Evolutionary conservation across 768 basidiomycete species (phyloP).

Genomic region (Boletus speciosus): DNA sequence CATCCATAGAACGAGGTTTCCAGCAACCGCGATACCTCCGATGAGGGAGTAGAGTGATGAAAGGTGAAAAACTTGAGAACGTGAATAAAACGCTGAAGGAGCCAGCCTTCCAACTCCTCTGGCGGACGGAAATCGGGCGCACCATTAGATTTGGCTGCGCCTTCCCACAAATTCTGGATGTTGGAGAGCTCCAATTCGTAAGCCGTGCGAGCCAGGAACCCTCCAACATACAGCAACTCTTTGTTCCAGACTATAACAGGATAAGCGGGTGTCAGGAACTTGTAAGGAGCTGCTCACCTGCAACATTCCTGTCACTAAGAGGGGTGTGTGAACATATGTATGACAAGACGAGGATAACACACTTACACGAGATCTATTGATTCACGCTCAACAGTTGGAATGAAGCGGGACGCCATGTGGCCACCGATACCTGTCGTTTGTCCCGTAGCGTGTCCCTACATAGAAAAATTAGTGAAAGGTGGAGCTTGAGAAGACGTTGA

Average conservation of each 20-base stretch:
- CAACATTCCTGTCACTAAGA: conserved; percentile 8
- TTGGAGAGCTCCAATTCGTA: conserved; percentile 13
- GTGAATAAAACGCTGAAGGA: conserved; percentile 67
- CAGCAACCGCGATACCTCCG: conserved; percentile 67
- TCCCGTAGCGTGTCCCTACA: conserved; percentile 9
- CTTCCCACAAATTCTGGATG: conserved; percentile 50
- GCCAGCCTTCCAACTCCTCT: conserved; percentile 44
- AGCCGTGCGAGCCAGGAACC: conserved; percentile 7
- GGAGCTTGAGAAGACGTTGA: too few relatives aligned
- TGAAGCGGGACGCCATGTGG: conserved; percentile 16
- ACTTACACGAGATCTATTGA: conserved; percentile 13
- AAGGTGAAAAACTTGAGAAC: conserved; percentile 89
- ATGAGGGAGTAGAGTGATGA: conserved; percentile 80
- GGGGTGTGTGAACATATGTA: neutral
- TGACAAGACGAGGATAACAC: too few relatives aligned
- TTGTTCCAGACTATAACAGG: conserved; percentile 73
- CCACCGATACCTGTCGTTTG: conserved; percentile 17
- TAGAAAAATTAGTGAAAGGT: neutral
- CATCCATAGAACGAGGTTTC: conserved; percentile 58
- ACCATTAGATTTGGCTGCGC: conserved; percentile 30
- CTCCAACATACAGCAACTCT: conserved; percentile 41
- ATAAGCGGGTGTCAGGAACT: neutral
- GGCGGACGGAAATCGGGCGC: conserved; percentile 31
- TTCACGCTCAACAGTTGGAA: conserved; percentile 18
- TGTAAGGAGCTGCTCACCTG: neutral